phyloP scores from a whole-genome alignment of 2,329 filamentous ascomycete genomes.

The Orbilia blumenaviensis region DNA sequence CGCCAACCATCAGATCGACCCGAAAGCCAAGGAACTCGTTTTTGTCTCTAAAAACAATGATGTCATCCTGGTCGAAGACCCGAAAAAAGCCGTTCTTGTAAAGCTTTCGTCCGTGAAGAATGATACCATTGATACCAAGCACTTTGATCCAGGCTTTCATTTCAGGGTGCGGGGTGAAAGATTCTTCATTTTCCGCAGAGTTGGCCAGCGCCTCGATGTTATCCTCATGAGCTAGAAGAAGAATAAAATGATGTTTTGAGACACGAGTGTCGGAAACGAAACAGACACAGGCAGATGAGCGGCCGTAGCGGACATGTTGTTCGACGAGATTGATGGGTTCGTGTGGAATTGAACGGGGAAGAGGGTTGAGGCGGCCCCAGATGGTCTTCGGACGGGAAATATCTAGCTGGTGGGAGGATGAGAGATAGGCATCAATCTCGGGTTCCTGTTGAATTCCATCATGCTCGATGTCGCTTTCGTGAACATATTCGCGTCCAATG shows the following conservation, averaged over 20 bases:
- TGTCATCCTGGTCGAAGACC: slow-evolving; percentile 55
- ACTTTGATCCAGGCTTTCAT: slow-evolving; percentile 57
- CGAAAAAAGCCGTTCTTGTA: slow-evolving; percentile 52
- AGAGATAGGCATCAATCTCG: background rate
- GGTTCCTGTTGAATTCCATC: background rate
- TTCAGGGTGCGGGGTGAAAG: slow-evolving; percentile 50
- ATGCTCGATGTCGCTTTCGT: background rate
- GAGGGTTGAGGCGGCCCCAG: slow-evolving; percentile 56
- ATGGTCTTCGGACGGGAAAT: slow-evolving; percentile 48
- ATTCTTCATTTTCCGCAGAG: slow-evolving; percentile 34
- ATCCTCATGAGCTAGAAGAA: slow-evolving; percentile 53
- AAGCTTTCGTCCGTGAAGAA: slow-evolving; percentile 55
- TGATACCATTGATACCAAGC: slow-evolving; percentile 55
- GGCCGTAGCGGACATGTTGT: slow-evolving; percentile 55
- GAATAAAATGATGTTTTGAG: slow-evolving; percentile 56
- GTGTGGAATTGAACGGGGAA: slow-evolving; percentile 51
- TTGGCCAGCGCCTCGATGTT: slow-evolving; percentile 29
- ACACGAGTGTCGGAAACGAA: slow-evolving; percentile 54
- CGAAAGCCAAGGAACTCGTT: slow-evolving; percentile 55
- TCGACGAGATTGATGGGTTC: slow-evolving; percentile 54
- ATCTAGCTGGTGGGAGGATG: slow-evolving; percentile 12
- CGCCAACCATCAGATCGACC: slow-evolving; percentile 55
- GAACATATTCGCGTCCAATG: slow-evolving; percentile 27
- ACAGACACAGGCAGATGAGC: slow-evolving; percentile 53
- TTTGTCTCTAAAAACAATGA: slow-evolving; percentile 55